Evolutionary conservation across 1,139 yeast species (phyloP), one percentile per base, ranked within the genome.

Genomic region (Kodamaea ohmeri): DNA sequence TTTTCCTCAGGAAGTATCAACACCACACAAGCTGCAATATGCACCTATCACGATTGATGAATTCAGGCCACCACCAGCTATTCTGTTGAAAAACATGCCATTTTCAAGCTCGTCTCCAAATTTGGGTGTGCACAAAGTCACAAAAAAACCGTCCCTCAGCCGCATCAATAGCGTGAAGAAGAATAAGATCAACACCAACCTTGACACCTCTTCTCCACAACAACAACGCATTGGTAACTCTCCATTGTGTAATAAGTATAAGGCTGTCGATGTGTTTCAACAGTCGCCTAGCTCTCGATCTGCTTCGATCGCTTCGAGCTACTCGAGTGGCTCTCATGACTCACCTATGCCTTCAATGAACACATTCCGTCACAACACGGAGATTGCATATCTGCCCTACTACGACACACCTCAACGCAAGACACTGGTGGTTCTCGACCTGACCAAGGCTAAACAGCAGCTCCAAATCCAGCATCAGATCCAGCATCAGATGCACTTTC

Each of bases 361-460:
- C 41, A 47, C 53, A 17, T 57, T 59, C 41, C 60, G 61, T 34
- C 63, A 60, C 42, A 58, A 56, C 39, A 52, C 61, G 12, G 63
- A 57, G 25, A 42, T 56, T 6, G 49, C 52, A 9, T 46, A 53
- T 6, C 42, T 47, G 21, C 39, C 36, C 35, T 45, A 47, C 37
- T 41, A 47, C 29, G 52, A 52, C 20, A 42, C 58, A 32, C 47
- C 58, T 35, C 48, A 52, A 42, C 45, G 57, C 35, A 51, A 51
- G 35, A 47, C 50, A 15, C 44, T 52, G 20, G 40, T 40, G 24
- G 58, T 53, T 15, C 47, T 47, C 3, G 46, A 55, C 13, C 33
- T 39, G 16, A 38, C 39, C 14, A 45, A 48, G 45, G 44, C 53
- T 15, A 40, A 43, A 14, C 38, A 35, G 27, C 42, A 39, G 25